Conservation (phyloP, 2,329 filamentous ascomycete species). For the Epichloe hybrida region DNA sequence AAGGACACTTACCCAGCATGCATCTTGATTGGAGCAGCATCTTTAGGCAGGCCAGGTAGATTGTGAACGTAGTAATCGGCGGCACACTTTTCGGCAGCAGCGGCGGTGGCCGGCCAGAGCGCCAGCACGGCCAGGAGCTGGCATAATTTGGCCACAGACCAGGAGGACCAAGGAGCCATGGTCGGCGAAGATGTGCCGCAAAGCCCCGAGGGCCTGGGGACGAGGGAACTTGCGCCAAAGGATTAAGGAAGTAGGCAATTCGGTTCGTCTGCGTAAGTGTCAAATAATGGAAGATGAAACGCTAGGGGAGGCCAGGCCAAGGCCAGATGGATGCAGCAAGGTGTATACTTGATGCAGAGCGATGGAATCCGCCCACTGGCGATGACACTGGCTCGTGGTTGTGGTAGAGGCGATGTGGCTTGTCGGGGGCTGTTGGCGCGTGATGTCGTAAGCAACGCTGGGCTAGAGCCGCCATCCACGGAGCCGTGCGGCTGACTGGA, state of each 20-base stretch:
- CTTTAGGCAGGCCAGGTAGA: slow-evolving; percentile 67
- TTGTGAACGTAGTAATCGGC: slow-evolving; percentile 83
- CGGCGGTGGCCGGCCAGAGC: slow-evolving; percentile 25
- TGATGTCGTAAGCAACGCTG: slow-evolving; percentile 1
- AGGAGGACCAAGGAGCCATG: slow-evolving; percentile 4
- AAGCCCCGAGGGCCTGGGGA: neutral
- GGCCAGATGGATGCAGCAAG: neutral
- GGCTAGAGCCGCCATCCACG: neutral
- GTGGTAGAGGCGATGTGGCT: slow-evolving; percentile 8
- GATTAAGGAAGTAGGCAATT: neutral
- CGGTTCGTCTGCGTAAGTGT: neutral
- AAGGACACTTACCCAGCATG: slow-evolving; percentile 69
- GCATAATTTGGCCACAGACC: slow-evolving; percentile 1
- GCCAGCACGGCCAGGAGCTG: slow-evolving; percentile 22
- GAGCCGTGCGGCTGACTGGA: too few relatives aligned
- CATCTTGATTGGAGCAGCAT: slow-evolving; percentile 75
- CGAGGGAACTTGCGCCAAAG: neutral
- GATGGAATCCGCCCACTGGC: neutral
- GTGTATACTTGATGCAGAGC: neutral
- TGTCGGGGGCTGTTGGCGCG: neutral
- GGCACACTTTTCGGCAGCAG: slow-evolving; percentile 18
- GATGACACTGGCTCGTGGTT: neutral
- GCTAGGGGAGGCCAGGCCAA: neutral
- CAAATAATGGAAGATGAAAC: neutral
- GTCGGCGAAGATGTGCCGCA: neutral